Base-by-base conservation (phyloP, 176 grass and related monocot genomes). In the Lolium multiflorum region DNA sequence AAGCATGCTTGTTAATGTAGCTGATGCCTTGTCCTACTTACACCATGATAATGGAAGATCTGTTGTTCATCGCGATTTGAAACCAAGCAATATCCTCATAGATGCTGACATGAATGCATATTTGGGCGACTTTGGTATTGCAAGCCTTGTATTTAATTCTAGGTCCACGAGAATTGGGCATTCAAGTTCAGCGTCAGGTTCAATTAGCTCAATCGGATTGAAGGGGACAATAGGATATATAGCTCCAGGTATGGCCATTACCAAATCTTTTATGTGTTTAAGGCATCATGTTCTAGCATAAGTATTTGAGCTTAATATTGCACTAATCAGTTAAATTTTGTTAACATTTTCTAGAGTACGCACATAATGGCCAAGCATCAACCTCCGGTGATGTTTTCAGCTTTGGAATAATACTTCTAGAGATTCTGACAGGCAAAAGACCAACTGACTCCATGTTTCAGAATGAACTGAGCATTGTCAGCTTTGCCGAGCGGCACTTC, bases 141-240 rank as follows among this genome's bases (percentile, higher is more conserved):
- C 93, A 62, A 68, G 65, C 65, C 65, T 68, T 65, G 77, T 28
- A 51, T 92, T 7, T 48, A 37, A 24, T 50, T 3, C 20, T 14
- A 0, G 5, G 5, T 18, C 65, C 18, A 14, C 24, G n/a, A 44
- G 0, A 41, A 5, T 62, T 82, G 67, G 2, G 64, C 4, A 38
- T 38, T 68, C 65, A 38, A 68, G 31, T 10, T 67, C 28, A 3
- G 64, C 13, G 6, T 3, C 28, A 37, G 37, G 13, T 66, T 66
- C 26, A 15, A 6, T 16, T 9, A 81, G 35, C 21, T 35, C 79
- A 14, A 9, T 83, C 0, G 9, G 18, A 20, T 13, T 88, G 11
- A 86, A 76, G n/a, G 93, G 90, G 3, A 78, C 88, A 2, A 81
- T 95, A 49, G 90, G 93, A 10, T 95, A 95, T 49, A 69, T 92